These are phyloP conservation scores for Hordeum vulgare DNA, from an alignment of 176 grass and related monocot species.

Conservation along the genomic window DNA sequence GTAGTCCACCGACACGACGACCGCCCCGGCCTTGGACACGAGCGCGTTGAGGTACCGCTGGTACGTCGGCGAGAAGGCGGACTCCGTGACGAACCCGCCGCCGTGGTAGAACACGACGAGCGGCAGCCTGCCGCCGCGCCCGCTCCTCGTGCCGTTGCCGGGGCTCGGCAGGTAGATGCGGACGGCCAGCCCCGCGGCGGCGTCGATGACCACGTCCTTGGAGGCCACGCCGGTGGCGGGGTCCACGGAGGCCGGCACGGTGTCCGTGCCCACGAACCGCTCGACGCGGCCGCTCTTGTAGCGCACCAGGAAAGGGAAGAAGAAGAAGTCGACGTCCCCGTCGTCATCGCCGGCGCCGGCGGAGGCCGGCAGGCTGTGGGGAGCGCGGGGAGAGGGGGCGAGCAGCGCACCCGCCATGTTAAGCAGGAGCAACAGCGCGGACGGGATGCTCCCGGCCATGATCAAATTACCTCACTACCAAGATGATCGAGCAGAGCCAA, in stretches of 20 bases:
- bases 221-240: constrained; percentile 44
- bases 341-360: not conserved
- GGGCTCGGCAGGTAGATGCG: constrained; percentile 48
- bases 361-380: not conserved
- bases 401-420: constrained; percentile 28
- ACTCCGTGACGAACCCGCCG: constrained; percentile 56
- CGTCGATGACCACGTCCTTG: constrained; percentile 30
- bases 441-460: constrained; percentile 32
- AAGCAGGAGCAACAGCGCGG: constrained; percentile 31
- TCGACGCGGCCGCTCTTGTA: constrained; percentile 59
- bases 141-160: not conserved
- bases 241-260: constrained; percentile 37
- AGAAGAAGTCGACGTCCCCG: constrained; percentile 41
- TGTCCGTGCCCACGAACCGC: constrained; percentile 45
- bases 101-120: constrained; percentile 67
- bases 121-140: not conserved
- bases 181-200: constrained; percentile 24
- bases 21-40: constrained; percentile 17
- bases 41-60: constrained; percentile 70
- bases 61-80: constrained; percentile 50
- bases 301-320: constrained; percentile 44
- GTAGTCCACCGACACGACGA: constrained; percentile 61
- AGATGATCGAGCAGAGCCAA: not conserved
- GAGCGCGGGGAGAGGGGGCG: not conserved
- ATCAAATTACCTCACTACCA: not conserved